These are phyloP conservation scores for Fusarium chaquense DNA, from an alignment of 2,329 filamentous ascomycete species.

Conservation along the genomic window DNA sequence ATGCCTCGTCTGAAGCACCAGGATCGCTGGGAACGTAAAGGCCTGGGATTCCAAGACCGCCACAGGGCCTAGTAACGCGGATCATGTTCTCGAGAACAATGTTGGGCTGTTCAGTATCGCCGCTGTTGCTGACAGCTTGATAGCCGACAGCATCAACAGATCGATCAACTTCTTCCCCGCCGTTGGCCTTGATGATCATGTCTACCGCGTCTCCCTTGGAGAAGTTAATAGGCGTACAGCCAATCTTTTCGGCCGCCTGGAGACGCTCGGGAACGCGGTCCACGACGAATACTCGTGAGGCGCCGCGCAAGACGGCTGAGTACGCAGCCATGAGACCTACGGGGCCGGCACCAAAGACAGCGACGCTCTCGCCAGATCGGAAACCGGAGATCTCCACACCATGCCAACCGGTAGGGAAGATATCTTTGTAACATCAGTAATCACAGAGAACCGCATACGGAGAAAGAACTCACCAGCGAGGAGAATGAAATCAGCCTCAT, in stretches of 20 bases:
- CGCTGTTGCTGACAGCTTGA: conserved; percentile 68
- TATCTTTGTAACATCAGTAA: conserved; percentile 43
- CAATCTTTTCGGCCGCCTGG: conserved; percentile 70
- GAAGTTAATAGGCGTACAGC: conserved; percentile 71
- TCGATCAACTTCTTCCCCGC: conserved; percentile 72
- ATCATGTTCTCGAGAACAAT: conserved; percentile 74
- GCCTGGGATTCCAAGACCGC: conserved; percentile 71
- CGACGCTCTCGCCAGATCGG: conserved; percentile 70
- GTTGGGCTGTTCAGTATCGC: conserved; percentile 70
- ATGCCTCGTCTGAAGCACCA: conserved; percentile 70
- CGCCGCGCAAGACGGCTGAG: conserved; percentile 70
- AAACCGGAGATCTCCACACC: conserved; percentile 69
- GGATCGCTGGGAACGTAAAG: conserved; percentile 66
- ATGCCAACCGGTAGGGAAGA: conserved; percentile 63
- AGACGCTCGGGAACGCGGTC: conserved; percentile 72
- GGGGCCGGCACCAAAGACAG: conserved; percentile 73
- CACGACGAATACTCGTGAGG: conserved; percentile 71
- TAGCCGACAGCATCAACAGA: conserved; percentile 76
- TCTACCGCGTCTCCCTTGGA: conserved; percentile 69
- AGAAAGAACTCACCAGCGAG: conserved; percentile 52
- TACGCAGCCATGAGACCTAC: conserved; percentile 76
- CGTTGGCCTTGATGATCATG: conserved; percentile 69
- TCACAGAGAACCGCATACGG: conserved; percentile 53
- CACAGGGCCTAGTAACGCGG: conserved; percentile 69
- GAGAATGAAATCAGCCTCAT: conserved; percentile 70